Percentiles rank a stretch among this genome's conserved stretches.
Conservation (phyloP, 2,329 filamentous ascomycete species). For the Simplicillium sp. region DNA sequence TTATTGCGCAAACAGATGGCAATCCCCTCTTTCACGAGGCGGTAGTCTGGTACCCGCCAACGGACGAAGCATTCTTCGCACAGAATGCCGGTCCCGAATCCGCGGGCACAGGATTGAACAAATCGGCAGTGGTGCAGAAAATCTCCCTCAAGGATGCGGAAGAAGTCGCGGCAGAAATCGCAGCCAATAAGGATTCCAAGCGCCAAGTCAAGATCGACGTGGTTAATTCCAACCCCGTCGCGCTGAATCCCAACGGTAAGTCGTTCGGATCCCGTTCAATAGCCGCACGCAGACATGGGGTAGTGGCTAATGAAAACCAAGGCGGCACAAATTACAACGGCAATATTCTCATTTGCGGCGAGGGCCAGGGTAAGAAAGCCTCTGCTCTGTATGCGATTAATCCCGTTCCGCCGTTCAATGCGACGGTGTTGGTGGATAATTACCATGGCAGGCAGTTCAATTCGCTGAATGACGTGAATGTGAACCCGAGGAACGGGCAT, state of each 20-base stretch:
- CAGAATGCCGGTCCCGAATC: constrained; percentile 37
- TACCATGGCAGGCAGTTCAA: constrained; percentile 52
- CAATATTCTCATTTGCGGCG: constrained; percentile 37
- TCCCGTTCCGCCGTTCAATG: not conserved
- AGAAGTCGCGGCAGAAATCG: constrained; percentile 25
- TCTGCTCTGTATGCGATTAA: constrained; percentile 33
- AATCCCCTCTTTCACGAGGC: constrained; percentile 47
- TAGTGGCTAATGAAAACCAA: constrained; percentile 10
- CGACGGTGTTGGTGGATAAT: constrained; percentile 40
- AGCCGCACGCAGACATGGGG: not conserved
- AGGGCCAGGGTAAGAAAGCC: constrained; percentile 35
- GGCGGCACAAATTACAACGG: constrained; percentile 40
- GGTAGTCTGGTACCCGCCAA: constrained; percentile 38
- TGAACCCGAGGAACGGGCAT: constrained; percentile 43
- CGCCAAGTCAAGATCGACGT: constrained; percentile 29
- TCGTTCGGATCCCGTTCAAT: not conserved
- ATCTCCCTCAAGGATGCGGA: constrained; percentile 34
- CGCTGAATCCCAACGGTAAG: constrained; percentile 42
- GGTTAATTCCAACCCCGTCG: constrained; percentile 30
- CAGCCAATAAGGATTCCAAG: constrained; percentile 23
- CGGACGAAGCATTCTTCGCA: constrained; percentile 44
- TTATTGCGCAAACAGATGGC: constrained; percentile 32
- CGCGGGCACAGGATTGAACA: constrained; percentile 39
- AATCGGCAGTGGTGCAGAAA: constrained; percentile 41
- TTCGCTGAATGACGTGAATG: constrained; percentile 47